A percentile compares a stretch with the other conserved stretches of the same genome.
These are phyloP conservation scores for Podospora australis DNA, from an alignment of 495 filamentous ascomycete genomes.

Conservation along the genomic window DNA sequence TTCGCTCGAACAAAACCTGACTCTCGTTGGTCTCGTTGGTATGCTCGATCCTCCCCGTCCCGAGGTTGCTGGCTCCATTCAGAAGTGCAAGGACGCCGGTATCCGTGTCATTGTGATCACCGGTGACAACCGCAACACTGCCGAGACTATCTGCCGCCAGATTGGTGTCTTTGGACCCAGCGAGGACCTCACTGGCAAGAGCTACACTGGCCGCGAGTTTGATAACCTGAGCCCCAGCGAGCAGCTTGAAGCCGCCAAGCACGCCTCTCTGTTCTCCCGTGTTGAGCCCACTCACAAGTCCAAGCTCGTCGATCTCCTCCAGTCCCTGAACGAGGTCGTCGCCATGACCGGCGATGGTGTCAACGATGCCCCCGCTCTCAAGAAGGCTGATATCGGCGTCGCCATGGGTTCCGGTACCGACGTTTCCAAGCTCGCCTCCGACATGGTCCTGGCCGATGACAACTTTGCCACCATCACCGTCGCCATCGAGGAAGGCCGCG, in stretches of 20 bases:
- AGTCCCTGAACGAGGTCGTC: conserved; percentile 88
- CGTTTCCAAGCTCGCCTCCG: conserved; percentile 91
- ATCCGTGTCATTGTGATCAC: conserved; percentile 98
- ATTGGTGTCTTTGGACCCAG: conserved; percentile 85
- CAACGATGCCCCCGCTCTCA: conserved; percentile 96
- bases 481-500: conserved; percentile 93
- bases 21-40: conserved; percentile 83
- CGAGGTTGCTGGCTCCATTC: conserved; percentile 83
- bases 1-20: conserved; percentile 87
- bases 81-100: conserved; percentile 83
- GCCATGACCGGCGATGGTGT: conserved; percentile 99
- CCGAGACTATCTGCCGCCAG: conserved; percentile 93
- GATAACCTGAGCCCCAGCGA: conserved; percentile 74
- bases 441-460: conserved; percentile 98
- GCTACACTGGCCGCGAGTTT: conserved; percentile 91
- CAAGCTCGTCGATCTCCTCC: conserved; percentile 90
- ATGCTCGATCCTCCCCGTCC: conserved; percentile 97
- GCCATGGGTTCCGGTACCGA: conserved; percentile 99
- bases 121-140: conserved; percentile 94
- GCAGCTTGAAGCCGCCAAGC: conserved; percentile 75
- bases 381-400: conserved; percentile 98
- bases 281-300: conserved; percentile 96
- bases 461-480: conserved; percentile 98
- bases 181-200: conserved; percentile 85
- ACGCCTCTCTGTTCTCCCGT: conserved; percentile 89